Evolutionary conservation across 2,329 filamentous ascomycete species (phyloP).

Genomic region (Arachnomyces sp.): DNA sequence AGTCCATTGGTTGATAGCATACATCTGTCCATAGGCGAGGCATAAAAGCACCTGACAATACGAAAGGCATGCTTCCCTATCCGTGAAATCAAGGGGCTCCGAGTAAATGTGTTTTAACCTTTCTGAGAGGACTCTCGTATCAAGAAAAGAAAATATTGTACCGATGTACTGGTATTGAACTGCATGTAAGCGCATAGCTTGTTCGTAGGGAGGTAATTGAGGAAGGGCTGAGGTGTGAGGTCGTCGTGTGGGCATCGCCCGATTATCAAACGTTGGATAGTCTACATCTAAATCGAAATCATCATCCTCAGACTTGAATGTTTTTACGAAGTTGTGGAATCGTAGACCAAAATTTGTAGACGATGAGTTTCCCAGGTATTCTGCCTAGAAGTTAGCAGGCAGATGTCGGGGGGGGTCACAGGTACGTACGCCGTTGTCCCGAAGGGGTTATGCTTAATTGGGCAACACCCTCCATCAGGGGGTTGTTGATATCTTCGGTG

Average conservation of each 20-base stretch:
- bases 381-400: slow-evolving; percentile 6
- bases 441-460: too few species aligned
- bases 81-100: slow-evolving; percentile 33
- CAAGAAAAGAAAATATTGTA: slow-evolving; percentile 48
- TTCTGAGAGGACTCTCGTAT: slow-evolving; percentile 40
- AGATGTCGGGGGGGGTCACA: slow-evolving; percentile 1
- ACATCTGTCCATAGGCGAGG: slow-evolving; percentile 49
- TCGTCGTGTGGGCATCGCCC: not conserved
- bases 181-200: slow-evolving; percentile 43
- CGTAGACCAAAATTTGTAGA: slow-evolving; percentile 17
- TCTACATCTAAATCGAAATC: too few species aligned
- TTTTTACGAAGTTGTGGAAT: slow-evolving; percentile 17
- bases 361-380: slow-evolving; percentile 20
- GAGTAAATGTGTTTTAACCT: slow-evolving; percentile 39
- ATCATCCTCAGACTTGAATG: slow-evolving; percentile 2
- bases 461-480: too few species aligned
- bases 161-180: slow-evolving; percentile 50
- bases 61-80: slow-evolving; percentile 41
- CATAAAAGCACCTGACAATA: slow-evolving; percentile 47
- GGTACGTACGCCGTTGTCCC: too few species aligned
- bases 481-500: too few species aligned
- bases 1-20: slow-evolving; percentile 50
- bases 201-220: slow-evolving; percentile 42
- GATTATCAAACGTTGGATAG: too few species aligned
- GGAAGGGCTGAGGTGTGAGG: slow-evolving; percentile 20